Base-by-base conservation (phyloP, 805 yeast species). In the Nakazawaea ambrosiae region DNA sequence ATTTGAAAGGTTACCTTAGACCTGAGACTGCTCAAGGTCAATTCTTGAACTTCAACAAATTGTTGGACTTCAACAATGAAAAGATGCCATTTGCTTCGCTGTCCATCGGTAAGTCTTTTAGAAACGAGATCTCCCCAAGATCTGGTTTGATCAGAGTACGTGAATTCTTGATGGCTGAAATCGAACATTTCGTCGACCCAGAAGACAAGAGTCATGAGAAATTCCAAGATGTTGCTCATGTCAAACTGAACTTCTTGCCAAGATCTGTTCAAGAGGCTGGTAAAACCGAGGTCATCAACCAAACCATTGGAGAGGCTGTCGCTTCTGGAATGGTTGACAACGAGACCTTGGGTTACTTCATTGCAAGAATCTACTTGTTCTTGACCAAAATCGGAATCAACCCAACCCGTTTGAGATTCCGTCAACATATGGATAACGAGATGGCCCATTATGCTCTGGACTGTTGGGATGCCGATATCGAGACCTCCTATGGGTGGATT, bases 21-120 rank as follows among this genome's bases (percentile, higher is more conserved):
- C 99, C 99, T 44, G 99, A 92, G 70, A 92, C 99, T 46, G 99
- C 99, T 19, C 99, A 92, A 72, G 99, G 99, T 56, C 98, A 92
- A 68, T 92, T 92, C 62, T 73, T 92, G 58, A 92, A 92, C 73
- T 92, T 92, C 68, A 76, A 78, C 70, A 94, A 90, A 65, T 73
- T 92, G 54, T 75, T 87, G 53, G 98, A 92, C 55, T 85, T 79
- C 72, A 92, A 92, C 76, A 92, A 92, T 68, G 79, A 82, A 63
- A 84, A 80, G 63, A 89, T 94, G 90, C 99, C 99, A 42, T 92
- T 92, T 63, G 99, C 99, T n/a, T 87, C 96, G 46, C 98, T 98
- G 36, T 84, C 97, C 27, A 87, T 92, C 55, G 99, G 99, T 58
- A 92, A 92, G 65, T 89, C 97, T 11, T 92, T 92, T 75, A 84